A percentile compares a stretch with the other conserved stretches of the same genome.
These are phyloP conservation scores for Tolypocladium guangdongense DNA, from an alignment of 2,329 filamentous ascomycete species.

Conservation along the genomic window DNA sequence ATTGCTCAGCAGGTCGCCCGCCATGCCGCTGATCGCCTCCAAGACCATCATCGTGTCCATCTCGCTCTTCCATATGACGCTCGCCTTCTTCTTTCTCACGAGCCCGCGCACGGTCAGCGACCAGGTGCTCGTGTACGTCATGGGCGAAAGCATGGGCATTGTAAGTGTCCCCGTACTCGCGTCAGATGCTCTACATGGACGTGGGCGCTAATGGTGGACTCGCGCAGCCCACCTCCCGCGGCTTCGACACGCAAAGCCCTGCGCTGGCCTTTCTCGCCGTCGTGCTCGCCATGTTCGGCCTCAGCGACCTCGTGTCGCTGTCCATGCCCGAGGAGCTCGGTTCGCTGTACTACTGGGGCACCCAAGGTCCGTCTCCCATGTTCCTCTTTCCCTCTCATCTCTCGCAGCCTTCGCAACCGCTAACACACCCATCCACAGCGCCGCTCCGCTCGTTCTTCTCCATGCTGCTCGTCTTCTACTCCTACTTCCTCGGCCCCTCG, in stretches of 20 bases:
- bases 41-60: constrained; percentile 72
- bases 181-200: not conserved
- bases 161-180: constrained; percentile 34
- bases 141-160: constrained; percentile 76
- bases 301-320: constrained; percentile 55
- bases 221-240: constrained; percentile 49
- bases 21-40: constrained; percentile 73
- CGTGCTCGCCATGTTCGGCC: constrained; percentile 49
- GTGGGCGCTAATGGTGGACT: not conserved
- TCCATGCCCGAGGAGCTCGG: constrained; percentile 58
- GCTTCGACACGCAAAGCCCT: constrained; percentile 59
- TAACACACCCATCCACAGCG: constrained; percentile 23
- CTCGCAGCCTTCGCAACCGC: not conserved
- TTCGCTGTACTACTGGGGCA: constrained; percentile 53
- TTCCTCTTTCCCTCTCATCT: constrained; percentile 10
- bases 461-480: constrained; percentile 51
- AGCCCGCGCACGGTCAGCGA: constrained; percentile 62
- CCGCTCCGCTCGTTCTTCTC: constrained; percentile 56
- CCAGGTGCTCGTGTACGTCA: constrained; percentile 67
- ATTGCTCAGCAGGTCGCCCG: constrained; percentile 8
- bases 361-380: constrained; percentile 45
- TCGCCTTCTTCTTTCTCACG: constrained; percentile 75
- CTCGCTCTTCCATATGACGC: constrained; percentile 73
- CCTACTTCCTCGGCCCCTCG: constrained; percentile 46
- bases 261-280: constrained; percentile 63